Base-by-base conservation (phyloP, 148 eudicot species). In the Rhododendron ovatum region DNA sequence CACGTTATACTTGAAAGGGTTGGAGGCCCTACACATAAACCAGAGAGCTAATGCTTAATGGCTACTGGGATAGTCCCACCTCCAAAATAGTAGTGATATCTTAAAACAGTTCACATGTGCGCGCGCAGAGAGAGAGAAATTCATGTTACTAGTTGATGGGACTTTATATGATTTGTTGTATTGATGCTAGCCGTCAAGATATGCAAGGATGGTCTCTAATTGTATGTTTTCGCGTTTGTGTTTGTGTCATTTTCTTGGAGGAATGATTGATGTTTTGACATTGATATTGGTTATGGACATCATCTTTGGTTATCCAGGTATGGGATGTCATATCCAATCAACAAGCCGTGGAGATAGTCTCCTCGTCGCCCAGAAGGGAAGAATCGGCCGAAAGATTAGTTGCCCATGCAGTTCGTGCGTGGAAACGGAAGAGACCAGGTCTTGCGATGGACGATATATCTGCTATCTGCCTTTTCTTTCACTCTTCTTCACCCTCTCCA, bases 281-380 rank as follows among this genome's bases (percentile, higher is more conserved):
- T 0, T 80, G 17, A 11, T 35, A 50, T 33, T 48, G 39, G 51
- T 20, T 22, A 59, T 22, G 65, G 65, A 59, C 8, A 7, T 65
- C 17, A 28, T 53, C 7, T 17, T 45, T 87, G 20, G 11, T 82
- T 82, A 12, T 24, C 14, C 77, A 95, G 98, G 94, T 95, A 33
- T 95, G 98, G 98, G 98, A 95, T 89, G 98, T 93, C 43, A 84
- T 95, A 53, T 91, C 96, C 30, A 95, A 93, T 59, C 88, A 93
- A 93, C 94, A 93, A 89, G 98, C 96, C 4, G 92, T 95, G 80
- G 87, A 91, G 61, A 93, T 94, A 55, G 98, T 94, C 83, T 88
- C 91, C 57, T 91, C 92, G 33, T 81, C 93, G 30, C 89, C 90
- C 47, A 71, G 84, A 1, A 95, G 92, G 86, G 92, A 90, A 85